These are phyloP conservation scores for Naganishia cerealis DNA, from an alignment of 1,284 basidiomycete species.

Conservation along the genomic window DNA sequence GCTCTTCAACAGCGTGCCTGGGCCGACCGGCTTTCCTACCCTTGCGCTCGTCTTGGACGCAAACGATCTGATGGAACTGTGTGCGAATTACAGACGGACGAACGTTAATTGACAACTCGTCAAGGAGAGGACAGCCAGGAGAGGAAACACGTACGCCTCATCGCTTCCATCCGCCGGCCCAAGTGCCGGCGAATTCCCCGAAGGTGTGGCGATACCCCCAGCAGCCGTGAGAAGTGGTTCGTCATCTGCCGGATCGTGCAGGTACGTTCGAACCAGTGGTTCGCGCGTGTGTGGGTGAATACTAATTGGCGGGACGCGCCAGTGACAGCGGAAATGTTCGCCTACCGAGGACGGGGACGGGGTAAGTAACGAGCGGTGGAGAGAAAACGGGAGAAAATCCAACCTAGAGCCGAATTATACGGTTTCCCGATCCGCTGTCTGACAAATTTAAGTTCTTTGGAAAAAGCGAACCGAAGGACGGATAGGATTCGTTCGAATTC, in stretches of 20 bases:
- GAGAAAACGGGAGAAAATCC: slow-evolving; percentile 15
- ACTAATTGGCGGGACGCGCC: slow-evolving; percentile 51
- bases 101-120: too few relatives aligned
- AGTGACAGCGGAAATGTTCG: slow-evolving; percentile 87
- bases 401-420: slow-evolving; percentile 86
- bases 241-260: slow-evolving; percentile 44
- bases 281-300: slow-evolving; percentile 51
- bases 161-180: slow-evolving; percentile 18
- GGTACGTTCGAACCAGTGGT: slow-evolving; percentile 53
- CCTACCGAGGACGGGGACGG: slow-evolving; percentile 38
- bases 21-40: neutral
- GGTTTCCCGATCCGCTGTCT: slow-evolving; percentile 90
- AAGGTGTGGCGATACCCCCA: neutral
- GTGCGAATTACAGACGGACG: too few relatives aligned
- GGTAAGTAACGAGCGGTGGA: neutral
- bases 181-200: slow-evolving; percentile 12
- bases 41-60: slow-evolving; percentile 39
- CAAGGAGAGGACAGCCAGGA: neutral
- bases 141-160: slow-evolving; percentile 11
- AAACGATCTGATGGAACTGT: slow-evolving; percentile 44
- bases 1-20: neutral
- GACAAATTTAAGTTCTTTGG: slow-evolving; percentile 93
- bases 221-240: neutral
- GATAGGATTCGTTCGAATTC: slow-evolving; percentile 90
- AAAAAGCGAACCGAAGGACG: slow-evolving; percentile 81